These are phyloP conservation scores for Amanita brunnescens DNA, from an alignment of 768 basidiomycete species.

Conservation along the genomic window DNA sequence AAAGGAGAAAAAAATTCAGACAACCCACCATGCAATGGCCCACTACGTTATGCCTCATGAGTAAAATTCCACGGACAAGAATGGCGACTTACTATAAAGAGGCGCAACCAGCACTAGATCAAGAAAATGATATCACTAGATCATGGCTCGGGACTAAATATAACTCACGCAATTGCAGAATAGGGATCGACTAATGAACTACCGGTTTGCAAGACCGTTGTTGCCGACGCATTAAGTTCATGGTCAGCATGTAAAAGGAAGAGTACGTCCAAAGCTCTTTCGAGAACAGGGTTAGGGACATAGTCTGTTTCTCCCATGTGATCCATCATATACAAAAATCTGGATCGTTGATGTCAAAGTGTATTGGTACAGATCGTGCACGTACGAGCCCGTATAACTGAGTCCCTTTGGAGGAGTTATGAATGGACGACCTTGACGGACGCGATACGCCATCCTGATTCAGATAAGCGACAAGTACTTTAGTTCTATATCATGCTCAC, in stretches of 20 bases:
- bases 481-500: constrained; percentile 28
- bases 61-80: neutral
- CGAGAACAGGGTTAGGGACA: constrained; percentile 74
- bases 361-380: constrained; percentile 6
- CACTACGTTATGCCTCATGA: constrained; percentile 28
- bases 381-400: constrained; percentile 77
- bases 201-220: constrained; percentile 81
- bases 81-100: constrained; percentile 72
- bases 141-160: neutral
- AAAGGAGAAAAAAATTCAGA: no score
- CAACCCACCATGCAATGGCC: constrained; percentile 56
- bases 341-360: constrained; percentile 16
- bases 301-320: constrained; percentile 68
- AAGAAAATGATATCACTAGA: neutral
- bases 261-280: constrained; percentile 79
- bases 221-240: constrained; percentile 80
- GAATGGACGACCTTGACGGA: constrained; percentile 85
- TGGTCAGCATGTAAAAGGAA: constrained; percentile 90
- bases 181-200: constrained; percentile 90
- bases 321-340: constrained; percentile 89
- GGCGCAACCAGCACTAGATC: constrained; percentile 70
- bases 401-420: constrained; percentile 76
- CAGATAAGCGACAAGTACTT: neutral
- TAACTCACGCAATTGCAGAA: constrained; percentile 65
- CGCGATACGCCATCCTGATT: constrained; percentile 81